A percentile compares a stretch with the other conserved stretches of the same genome.
Evolutionary conservation across 768 basidiomycete species (phyloP).

Genomic region (Cyclocybe cylindracea): DNA sequence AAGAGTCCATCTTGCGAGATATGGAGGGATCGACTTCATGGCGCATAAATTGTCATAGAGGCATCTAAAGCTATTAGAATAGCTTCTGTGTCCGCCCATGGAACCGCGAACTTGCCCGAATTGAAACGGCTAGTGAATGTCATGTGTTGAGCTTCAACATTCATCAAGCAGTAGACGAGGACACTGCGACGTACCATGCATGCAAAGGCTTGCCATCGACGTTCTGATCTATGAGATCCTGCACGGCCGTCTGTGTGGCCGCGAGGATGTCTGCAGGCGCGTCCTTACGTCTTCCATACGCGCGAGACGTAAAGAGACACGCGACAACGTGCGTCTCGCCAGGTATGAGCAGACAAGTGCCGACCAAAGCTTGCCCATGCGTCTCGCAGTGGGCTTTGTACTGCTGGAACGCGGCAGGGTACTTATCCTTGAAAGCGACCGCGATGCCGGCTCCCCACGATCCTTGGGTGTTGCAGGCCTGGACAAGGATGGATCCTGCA

Average conservation of each 20-base stretch:
- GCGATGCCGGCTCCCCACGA: slow-evolving; percentile 43
- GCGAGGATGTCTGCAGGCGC: slow-evolving; percentile 34
- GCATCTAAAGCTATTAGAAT: slow-evolving; percentile 32
- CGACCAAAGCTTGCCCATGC: slow-evolving; percentile 28
- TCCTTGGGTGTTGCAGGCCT: slow-evolving; percentile 42
- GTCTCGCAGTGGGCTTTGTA: slow-evolving; percentile 33
- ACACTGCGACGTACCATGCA: slow-evolving; percentile 34
- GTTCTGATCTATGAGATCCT: slow-evolving; percentile 36
- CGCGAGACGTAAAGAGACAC: slow-evolving; percentile 42
- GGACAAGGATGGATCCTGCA: slow-evolving; percentile 35
- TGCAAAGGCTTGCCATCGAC: slow-evolving; percentile 30
- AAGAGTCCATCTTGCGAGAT: not conserved
- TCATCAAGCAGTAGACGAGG: not conserved
- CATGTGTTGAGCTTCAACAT: not conserved
- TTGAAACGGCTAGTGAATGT: slow-evolving; percentile 36
- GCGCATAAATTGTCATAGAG: slow-evolving; percentile 35
- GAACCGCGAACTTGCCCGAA: slow-evolving; percentile 45
- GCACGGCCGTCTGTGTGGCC: slow-evolving; percentile 33
- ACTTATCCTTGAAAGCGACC: slow-evolving; percentile 31
- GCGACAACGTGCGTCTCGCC: slow-evolving; percentile 36
- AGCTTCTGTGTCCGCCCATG: slow-evolving; percentile 38
- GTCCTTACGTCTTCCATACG: slow-evolving; percentile 39
- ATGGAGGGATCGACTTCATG: not conserved
- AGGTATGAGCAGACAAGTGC: slow-evolving; percentile 38
- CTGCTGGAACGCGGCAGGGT: slow-evolving; percentile 33